Conservation (phyloP, 306 rosid species). For the Gastrolobium villosum region DNA sequence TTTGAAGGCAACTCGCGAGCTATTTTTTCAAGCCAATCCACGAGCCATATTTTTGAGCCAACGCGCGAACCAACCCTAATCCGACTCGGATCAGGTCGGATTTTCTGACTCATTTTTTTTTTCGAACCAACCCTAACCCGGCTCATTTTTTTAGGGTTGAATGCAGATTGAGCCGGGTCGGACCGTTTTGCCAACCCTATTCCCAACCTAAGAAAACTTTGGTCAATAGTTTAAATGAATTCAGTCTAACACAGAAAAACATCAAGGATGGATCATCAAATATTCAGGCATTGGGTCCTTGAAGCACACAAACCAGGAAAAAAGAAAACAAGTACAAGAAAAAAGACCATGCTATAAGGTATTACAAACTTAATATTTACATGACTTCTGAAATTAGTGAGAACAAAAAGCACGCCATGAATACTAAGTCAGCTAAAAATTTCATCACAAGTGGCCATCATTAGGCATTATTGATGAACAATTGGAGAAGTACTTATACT, state of each 20-base stretch:
- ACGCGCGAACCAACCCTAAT: too few relatives aligned
- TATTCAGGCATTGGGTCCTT: conserved; percentile 27
- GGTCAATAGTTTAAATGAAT: background rate
- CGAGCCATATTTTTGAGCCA: too few relatives aligned
- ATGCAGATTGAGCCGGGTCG: too few relatives aligned
- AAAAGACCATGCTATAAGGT: background rate
- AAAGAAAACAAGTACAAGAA: background rate
- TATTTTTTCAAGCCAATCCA: too few relatives aligned
- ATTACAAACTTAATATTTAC: conserved; percentile 45
- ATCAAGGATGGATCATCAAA: conserved; percentile 18
- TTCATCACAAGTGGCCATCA: conserved; percentile 44
- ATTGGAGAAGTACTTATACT: conserved; percentile 48
- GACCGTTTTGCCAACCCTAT: too few relatives aligned
- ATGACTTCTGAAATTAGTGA: conserved; percentile 38
- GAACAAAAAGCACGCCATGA: conserved; percentile 48
- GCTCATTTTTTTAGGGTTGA: too few relatives aligned
- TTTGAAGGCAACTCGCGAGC: too few relatives aligned
- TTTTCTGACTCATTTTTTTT: too few relatives aligned
- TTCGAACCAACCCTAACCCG: too few relatives aligned
- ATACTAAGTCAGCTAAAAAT: conserved; percentile 40
- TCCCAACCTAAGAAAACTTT: background rate
- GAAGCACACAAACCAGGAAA: conserved; percentile 43
- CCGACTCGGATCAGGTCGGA: too few relatives aligned
- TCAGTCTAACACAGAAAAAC: conserved; percentile 22
- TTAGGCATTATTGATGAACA: conserved; percentile 43